Evolutionary conservation across 2,329 filamentous ascomycete species (phyloP), one percentile per base, ranked within the genome.

Genomic region (Colletotrichum somersetense): DNA sequence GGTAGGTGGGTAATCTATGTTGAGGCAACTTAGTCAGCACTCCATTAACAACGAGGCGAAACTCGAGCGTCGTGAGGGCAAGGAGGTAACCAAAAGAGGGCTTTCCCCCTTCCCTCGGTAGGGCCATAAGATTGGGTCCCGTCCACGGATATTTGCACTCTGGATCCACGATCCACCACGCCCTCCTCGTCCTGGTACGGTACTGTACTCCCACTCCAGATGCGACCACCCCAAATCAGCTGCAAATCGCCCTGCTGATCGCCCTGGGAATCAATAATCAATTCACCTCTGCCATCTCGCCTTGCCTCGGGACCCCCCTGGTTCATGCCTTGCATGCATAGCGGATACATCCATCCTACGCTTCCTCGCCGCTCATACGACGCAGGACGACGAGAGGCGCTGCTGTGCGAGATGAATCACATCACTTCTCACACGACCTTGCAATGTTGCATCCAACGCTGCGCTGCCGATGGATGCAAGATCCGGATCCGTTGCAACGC

Each of bases 71-170:
- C 62, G 30, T 50, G 68, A 68, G 65, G 65, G 44, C 52, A 57
- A 33, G 38, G 55, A 66, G 62, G 67, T 46, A 66, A 50, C 67
- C 68, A 57, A 71, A 53, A 48, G 40, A 67, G 38, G 23, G 50
- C 50, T 68, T 67, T 44, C 33, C 57, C 64, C 46, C 50, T 50
- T 57, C 56, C 50, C 63, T 57, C 23, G 61, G 50, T 30, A 30
- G 61, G 50, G 50, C 64, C 62, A 62, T 72, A 50, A 69, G 66
- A 72, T 69, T 72, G 66, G 66, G 65, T 68, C 66, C 58, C 20
- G 10, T 23, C 46, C 23, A 12, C 44, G 18, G 18, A 46, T n/a
- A 46, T 46, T 18, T 20, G 44, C 1, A 46, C 20, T 11, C 4
- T 48, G 11, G 53, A 69, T 72, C 38, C 69, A 63, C 69, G 65